These are phyloP conservation scores for Aegilops sharonensis DNA, from an alignment of 176 grass and related monocot species.

Conservation along the genomic window DNA sequence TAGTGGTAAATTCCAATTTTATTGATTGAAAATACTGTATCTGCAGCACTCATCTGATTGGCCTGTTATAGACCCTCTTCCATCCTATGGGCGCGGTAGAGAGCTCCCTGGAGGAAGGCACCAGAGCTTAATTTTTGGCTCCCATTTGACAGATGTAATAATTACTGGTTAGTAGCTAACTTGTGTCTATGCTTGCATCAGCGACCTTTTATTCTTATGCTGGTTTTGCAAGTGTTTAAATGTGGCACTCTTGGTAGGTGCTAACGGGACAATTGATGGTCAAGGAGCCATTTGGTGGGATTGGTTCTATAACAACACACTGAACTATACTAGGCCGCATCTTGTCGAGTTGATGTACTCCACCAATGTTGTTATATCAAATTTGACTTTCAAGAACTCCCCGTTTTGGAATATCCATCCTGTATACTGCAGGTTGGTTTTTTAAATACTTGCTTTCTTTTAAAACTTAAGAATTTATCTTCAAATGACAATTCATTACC, in stretches of 20 bases:
- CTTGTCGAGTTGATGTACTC: conserved; percentile 90
- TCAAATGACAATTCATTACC: conserved; percentile 38
- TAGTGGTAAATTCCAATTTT: not conserved
- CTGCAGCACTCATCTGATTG: conserved; percentile 68
- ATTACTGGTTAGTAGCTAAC: conserved; percentile 62
- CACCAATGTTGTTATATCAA: conserved; percentile 78
- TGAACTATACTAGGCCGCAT: conserved; percentile 90
- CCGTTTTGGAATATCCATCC: conserved; percentile 98
- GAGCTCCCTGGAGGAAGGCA: conserved; percentile 88
- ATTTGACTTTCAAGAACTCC: conserved; percentile 89
- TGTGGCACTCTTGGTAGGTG: conserved; percentile 42
- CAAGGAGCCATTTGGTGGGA: conserved; percentile 93
- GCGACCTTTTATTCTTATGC: conserved; percentile 9
- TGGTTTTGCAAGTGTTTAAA: conserved; percentile 4
- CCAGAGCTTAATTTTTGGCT: conserved; percentile 82
- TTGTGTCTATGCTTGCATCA: not conserved
- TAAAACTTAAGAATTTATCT: conserved; percentile 44
- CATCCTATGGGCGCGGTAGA: conserved; percentile 88
- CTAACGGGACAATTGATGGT: conserved; percentile 93
- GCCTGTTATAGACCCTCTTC: conserved; percentile 82
- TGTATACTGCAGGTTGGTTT: conserved; percentile 86
- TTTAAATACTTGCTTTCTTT: conserved; percentile 38
- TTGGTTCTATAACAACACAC: conserved; percentile 59
- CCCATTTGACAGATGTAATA: conserved; percentile 85
- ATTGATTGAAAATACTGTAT: not conserved